A percentile compares a stretch with the other conserved stretches of the same genome.
These are phyloP conservation scores for Cladosporium colombiae DNA, from an alignment of 2,329 filamentous ascomycete genomes.

Conservation along the genomic window DNA sequence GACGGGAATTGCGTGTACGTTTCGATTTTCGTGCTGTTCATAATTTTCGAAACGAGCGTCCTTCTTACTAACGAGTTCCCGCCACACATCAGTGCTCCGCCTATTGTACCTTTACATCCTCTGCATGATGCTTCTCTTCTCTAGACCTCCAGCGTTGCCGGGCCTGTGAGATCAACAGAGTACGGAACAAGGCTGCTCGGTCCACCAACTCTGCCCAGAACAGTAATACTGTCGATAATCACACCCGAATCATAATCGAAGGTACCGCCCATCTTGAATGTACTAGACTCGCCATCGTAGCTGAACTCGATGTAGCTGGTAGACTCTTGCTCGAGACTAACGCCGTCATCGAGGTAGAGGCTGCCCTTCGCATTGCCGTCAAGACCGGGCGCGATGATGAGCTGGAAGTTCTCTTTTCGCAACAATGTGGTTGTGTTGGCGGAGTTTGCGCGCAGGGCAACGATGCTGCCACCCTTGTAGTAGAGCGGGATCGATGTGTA, in stretches of 20 bases:
- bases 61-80: not conserved
- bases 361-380: constrained; percentile 65
- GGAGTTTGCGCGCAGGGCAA: constrained; percentile 59
- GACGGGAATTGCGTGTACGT: not conserved
- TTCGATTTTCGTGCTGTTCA: not conserved
- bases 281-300: constrained; percentile 52
- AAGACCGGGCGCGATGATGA: constrained; percentile 66
- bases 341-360: constrained; percentile 78
- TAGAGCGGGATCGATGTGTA: constrained; percentile 65
- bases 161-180: constrained; percentile 3
- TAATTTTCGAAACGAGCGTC: not conserved
- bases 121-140: not conserved
- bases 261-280: constrained; percentile 53
- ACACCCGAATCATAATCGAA: constrained; percentile 55
- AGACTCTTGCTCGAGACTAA: constrained; percentile 59
- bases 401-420: constrained; percentile 66
- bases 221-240: constrained; percentile 52
- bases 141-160: constrained; percentile 4
- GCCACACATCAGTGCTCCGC: not conserved
- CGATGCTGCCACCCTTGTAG: constrained; percentile 64
- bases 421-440: constrained; percentile 65
- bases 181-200: constrained; percentile 6
- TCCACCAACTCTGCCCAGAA: constrained; percentile 45
- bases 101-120: not conserved
- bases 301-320: constrained; percentile 62